A percentile compares a stretch with the other conserved stretches of the same genome.
phyloP scores from a whole-genome alignment of 179 eudicot species.

The Nepenthes alata region DNA sequence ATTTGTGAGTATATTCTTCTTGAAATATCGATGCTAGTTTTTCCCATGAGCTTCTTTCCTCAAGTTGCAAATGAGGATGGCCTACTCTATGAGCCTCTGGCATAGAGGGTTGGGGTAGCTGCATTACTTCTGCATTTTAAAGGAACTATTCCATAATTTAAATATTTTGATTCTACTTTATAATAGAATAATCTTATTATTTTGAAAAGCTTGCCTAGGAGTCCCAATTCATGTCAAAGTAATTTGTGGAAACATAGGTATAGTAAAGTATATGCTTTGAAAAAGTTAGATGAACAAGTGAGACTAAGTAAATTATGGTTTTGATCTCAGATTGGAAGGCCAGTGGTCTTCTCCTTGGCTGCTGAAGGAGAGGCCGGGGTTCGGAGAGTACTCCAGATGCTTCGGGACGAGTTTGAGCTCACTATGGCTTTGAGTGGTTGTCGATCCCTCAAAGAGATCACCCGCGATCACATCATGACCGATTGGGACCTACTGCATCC shows the following conservation, averaged over 20 bases:
- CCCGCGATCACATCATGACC: slow-evolving; percentile 51
- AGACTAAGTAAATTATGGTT: slow-evolving; percentile 2
- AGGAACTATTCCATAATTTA: no score
- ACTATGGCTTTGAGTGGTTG: slow-evolving; percentile 82
- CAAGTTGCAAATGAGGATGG: neutral
- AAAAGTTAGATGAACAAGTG: no score
- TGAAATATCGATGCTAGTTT: no score
- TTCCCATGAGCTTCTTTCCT: neutral
- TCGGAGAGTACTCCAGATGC: slow-evolving; percentile 62
- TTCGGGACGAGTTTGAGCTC: slow-evolving; percentile 68
- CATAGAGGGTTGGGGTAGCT: no score
- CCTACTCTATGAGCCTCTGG: no score
- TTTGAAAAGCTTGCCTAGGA: no score
- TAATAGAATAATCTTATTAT: no score
- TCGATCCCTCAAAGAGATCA: slow-evolving; percentile 54
- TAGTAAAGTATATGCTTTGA: no score
- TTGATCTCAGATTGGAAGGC: slow-evolving; percentile 56
- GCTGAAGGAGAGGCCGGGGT: slow-evolving; percentile 80
- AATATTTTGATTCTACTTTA: no score
- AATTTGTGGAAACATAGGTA: no score
- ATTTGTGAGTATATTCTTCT: slow-evolving; percentile 45
- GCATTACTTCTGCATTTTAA: neutral
- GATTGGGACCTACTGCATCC: slow-evolving; percentile 57
- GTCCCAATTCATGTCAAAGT: no score
- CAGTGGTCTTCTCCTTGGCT: slow-evolving; percentile 66